Percentiles rank a stretch among this genome's conserved stretches.
These are phyloP conservation scores for Leccinum holopus DNA, from an alignment of 1,284 basidiomycete species.

Conservation along the genomic window DNA sequence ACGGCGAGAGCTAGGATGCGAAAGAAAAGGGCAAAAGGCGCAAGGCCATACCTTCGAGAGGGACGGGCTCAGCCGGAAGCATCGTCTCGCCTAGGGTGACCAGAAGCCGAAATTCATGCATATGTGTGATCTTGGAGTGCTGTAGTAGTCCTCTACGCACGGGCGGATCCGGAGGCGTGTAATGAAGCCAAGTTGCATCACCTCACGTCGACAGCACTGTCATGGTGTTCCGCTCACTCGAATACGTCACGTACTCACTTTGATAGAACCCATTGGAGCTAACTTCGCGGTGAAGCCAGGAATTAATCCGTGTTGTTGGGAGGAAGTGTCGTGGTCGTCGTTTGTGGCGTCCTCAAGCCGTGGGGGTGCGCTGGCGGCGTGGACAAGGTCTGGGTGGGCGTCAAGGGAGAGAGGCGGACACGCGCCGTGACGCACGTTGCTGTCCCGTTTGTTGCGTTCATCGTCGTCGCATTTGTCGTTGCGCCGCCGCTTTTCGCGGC, in stretches of 20 bases:
- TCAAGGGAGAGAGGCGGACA: too few species aligned
- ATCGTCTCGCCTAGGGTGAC: neutral
- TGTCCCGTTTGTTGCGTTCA: too few species aligned
- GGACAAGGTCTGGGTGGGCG: too few species aligned
- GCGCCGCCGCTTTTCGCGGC: too few species aligned
- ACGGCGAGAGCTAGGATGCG: neutral
- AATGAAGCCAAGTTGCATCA: slow-evolving; percentile 1
- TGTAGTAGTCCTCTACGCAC: neutral
- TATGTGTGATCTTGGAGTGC: neutral
- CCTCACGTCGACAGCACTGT: neutral
- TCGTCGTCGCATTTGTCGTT: too few species aligned
- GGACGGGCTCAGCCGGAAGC: slow-evolving; percentile 12
- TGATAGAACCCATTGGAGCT: too few species aligned
- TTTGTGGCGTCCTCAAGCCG: too few species aligned
- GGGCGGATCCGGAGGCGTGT: slow-evolving; percentile 5
- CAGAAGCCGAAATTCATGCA: neutral
- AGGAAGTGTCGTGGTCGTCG: too few species aligned
- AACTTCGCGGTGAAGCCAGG: too few species aligned
- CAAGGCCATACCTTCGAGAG: slow-evolving; percentile 9
- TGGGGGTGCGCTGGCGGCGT: too few species aligned
- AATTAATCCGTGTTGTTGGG: too few species aligned
- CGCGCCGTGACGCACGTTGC: too few species aligned
- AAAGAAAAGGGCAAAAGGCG: neutral
- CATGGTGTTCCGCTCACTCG: neutral
- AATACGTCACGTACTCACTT: slow-evolving; percentile 4